Conservation (phyloP, 192 early-diverging fungal species). For the Spizellomyces sp. region DNA sequence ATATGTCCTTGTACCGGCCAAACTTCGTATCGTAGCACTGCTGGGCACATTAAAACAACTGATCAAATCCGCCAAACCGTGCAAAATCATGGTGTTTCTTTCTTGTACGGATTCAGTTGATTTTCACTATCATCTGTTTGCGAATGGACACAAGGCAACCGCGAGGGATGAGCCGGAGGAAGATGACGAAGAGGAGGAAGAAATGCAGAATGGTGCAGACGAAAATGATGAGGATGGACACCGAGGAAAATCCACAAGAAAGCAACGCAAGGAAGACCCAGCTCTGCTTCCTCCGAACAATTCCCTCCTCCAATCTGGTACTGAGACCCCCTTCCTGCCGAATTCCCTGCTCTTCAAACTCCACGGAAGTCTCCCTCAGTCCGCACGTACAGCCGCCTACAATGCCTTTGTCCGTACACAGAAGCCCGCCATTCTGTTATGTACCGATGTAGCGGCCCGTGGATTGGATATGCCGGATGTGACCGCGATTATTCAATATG, state of each 20-base stretch:
- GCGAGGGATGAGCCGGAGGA: conserved; percentile 26
- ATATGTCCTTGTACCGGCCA: conserved; percentile 85
- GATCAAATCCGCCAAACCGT: conserved; percentile 37
- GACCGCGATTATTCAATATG: conserved; percentile 90
- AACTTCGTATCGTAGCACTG: conserved; percentile 88
- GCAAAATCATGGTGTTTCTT: conserved; percentile 92
- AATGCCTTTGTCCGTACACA: conserved; percentile 63
- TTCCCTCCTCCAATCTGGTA: conserved; percentile 33
- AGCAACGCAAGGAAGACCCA: conserved; percentile 17
- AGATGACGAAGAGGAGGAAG: conserved; percentile 39
- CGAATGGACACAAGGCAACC: conserved; percentile 47
- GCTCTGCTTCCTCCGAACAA: conserved; percentile 30
- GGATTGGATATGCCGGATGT: conserved; percentile 97
- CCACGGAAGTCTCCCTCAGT: conserved; percentile 87
- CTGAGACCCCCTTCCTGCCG: conserved; percentile 66
- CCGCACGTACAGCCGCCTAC: conserved; percentile 75
- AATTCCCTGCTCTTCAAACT: conserved; percentile 77
- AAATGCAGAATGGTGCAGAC: conserved; percentile 10
- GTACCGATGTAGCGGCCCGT: conserved; percentile 96
- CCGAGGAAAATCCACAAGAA: background rate
- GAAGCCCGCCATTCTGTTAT: conserved; percentile 78
- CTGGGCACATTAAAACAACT: conserved; percentile 70
- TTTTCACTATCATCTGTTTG: conserved; percentile 87
- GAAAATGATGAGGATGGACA: conserved; percentile 11
- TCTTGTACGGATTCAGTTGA: conserved; percentile 93